Percentiles rank a stretch among this genome's conserved stretches.
Conservation (phyloP, 352 stramenopile species). For the Globisporangium takayamanum region DNA sequence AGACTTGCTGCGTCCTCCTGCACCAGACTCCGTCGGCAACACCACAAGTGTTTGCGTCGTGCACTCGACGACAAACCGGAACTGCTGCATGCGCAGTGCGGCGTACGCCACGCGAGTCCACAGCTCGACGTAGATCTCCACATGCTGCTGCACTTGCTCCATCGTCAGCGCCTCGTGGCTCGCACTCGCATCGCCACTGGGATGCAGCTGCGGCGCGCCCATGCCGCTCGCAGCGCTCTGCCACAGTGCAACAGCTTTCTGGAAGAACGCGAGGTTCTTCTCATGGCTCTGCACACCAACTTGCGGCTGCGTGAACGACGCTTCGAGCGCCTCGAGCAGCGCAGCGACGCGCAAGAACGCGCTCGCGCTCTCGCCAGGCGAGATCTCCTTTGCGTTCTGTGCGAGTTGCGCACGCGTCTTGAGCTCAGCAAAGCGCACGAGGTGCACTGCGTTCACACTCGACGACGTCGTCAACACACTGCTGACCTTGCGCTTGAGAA, state of each 20-base stretch:
- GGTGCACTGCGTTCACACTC: conserved; percentile 14
- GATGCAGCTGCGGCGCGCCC: conserved; percentile 18
- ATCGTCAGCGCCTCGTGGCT: conserved; percentile 17
- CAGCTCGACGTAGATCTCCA: conserved; percentile 61
- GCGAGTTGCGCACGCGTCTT: conserved; percentile 57
- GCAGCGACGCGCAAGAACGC: conserved; percentile 39
- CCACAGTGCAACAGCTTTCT: conserved; percentile 57
- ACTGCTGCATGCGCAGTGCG: conserved; percentile 42
- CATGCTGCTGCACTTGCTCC: conserved; percentile 50
- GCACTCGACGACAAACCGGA: conserved; percentile 50
- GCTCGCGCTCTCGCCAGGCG: conserved; percentile 27
- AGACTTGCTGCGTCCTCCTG: neutral
- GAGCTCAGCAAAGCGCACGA: conserved; percentile 64
- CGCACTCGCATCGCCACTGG: neutral
- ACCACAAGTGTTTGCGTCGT: conserved; percentile 28
- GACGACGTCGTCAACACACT: neutral
- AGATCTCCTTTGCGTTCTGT: conserved; percentile 65
- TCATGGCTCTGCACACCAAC: conserved; percentile 21
- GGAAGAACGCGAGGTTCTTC: conserved; percentile 42
- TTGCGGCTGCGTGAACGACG: conserved; percentile 19
- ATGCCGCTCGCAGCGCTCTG: conserved; percentile 27
- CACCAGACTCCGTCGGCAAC: neutral
- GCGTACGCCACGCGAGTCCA: conserved; percentile 64
- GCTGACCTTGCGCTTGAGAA: conserved; percentile 47
- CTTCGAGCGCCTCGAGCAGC: conserved; percentile 49